Evolutionary conservation across 2,329 filamentous ascomycete genomes (phyloP).

Genomic region (Cryphonectria nitschkei): DNA sequence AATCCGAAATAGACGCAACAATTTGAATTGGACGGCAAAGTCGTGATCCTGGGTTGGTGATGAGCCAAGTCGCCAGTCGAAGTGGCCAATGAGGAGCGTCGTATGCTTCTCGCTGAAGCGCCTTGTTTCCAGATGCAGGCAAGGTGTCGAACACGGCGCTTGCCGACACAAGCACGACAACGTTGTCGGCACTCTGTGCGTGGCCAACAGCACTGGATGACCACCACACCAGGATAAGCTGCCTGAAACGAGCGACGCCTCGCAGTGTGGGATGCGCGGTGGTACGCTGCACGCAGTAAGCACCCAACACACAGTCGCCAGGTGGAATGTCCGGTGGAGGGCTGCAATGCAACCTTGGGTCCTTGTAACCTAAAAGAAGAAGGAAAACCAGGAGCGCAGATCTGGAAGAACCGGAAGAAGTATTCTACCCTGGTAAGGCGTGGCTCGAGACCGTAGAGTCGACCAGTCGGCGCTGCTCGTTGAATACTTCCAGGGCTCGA

Average conservation of each 20-base stretch:
- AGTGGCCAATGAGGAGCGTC: constrained; percentile 27
- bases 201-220: constrained; percentile 15
- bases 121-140: constrained; percentile 20
- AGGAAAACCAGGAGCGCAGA: background rate
- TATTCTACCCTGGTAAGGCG: background rate
- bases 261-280: constrained; percentile 6
- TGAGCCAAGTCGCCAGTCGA: background rate
- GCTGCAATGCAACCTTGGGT: constrained; percentile 18
- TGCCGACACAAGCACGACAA: constrained; percentile 26
- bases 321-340: constrained; percentile 1
- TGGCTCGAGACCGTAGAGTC: constrained; percentile 10
- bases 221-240: constrained; percentile 15
- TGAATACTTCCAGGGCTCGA: constrained; percentile 13
- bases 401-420: background rate
- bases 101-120: constrained; percentile 22
- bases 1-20: constrained; percentile 24
- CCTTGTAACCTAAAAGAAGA: constrained; percentile 11
- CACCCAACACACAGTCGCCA: constrained; percentile 2
- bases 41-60: constrained; percentile 12
- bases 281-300: background rate
- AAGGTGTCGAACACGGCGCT: constrained; percentile 22
- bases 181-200: constrained; percentile 23
- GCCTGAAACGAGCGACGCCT: constrained; percentile 25
- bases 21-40: constrained; percentile 7
- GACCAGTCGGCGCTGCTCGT: constrained; percentile 18